A percentile compares a stretch with the other conserved stretches of the same genome.
These are phyloP conservation scores for Ophiosphaerella narmari DNA, from an alignment of 2,329 filamentous ascomycete genomes.

Conservation along the genomic window DNA sequence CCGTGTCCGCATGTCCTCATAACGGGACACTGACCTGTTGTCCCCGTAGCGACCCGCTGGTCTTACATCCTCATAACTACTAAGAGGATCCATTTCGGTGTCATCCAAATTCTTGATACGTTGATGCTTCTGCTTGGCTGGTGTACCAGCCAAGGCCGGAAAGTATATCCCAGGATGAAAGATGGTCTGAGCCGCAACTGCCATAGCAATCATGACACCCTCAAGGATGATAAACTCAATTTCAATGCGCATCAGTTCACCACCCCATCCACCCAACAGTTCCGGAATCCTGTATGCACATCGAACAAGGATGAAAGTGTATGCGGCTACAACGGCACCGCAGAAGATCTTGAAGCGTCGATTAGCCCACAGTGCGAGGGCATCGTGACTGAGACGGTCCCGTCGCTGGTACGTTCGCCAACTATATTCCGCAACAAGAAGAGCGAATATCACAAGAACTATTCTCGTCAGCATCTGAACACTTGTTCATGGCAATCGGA, in stretches of 20 bases:
- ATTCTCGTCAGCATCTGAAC: slow-evolving; percentile 19
- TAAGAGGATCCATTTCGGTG: slow-evolving; percentile 9
- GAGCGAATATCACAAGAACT: slow-evolving; percentile 50
- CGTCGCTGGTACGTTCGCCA: slow-evolving; percentile 25
- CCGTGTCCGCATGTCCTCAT: too few relatives aligned
- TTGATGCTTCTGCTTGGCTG: slow-evolving; percentile 10
- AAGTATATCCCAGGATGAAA: slow-evolving; percentile 51
- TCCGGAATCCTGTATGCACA: slow-evolving; percentile 55
- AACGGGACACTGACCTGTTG: too few relatives aligned
- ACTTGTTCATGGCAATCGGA: slow-evolving; percentile 12
- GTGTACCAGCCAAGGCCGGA: slow-evolving; percentile 20
- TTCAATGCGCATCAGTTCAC: slow-evolving; percentile 52
- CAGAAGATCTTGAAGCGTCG: slow-evolving; percentile 26
- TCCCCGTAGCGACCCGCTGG: slow-evolving; percentile 1
- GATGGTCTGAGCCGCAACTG: slow-evolving; percentile 49
- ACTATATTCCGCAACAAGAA: slow-evolving; percentile 44
- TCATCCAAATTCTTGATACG: slow-evolving; percentile 1
- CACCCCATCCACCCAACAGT: slow-evolving; percentile 50
- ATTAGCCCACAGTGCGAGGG: slow-evolving; percentile 14
- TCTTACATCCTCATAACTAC: slow-evolving; percentile 3
- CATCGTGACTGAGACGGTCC: slow-evolving; percentile 11
- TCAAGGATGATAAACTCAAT: slow-evolving; percentile 56
- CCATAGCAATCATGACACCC: slow-evolving; percentile 55
- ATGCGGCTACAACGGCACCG: slow-evolving; percentile 43
- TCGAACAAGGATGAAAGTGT: slow-evolving; percentile 51